Percentiles rank a stretch among this genome's conserved stretches.
phyloP scores from a whole-genome alignment of 106 monocot genomes.

The Apostasia ramifera region DNA sequence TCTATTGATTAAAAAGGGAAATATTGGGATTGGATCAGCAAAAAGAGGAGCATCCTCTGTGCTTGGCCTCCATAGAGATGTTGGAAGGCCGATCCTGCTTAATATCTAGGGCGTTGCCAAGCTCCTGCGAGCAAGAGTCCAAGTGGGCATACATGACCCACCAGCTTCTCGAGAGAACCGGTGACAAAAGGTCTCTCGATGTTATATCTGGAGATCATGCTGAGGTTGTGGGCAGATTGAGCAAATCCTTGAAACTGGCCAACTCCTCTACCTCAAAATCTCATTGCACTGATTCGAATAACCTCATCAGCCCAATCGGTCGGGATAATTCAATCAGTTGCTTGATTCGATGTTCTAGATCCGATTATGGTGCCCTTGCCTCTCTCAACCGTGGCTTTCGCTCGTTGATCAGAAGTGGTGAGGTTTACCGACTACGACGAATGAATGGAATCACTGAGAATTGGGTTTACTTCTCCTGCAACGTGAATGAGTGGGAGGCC shows the following conservation, averaged over 20 bases:
- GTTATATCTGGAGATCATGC: not conserved
- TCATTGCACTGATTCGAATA: not conserved
- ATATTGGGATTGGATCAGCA: constrained; percentile 2
- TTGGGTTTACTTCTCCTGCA: constrained; percentile 90
- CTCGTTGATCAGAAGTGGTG: constrained; percentile 43
- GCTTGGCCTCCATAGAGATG: constrained; percentile 3
- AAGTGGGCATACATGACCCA: constrained; percentile 17
- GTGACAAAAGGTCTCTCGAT: not conserved
- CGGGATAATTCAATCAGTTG: constrained; percentile 49
- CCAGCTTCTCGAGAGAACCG: not conserved
- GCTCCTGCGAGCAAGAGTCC: constrained; percentile 21
- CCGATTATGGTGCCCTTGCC: constrained; percentile 47
- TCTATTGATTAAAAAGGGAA: not conserved
- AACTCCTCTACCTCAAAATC: not conserved
- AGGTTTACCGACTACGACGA: constrained; percentile 56
- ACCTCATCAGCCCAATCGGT: constrained; percentile 30
- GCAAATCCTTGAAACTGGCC: not conserved
- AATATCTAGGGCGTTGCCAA: constrained; percentile 12
- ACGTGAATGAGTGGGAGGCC: constrained; percentile 63
- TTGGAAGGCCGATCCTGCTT: constrained; percentile 16
- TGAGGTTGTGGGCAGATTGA: constrained; percentile 4
- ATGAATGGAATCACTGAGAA: constrained; percentile 39
- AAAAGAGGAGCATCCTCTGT: not conserved
- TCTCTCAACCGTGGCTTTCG: constrained; percentile 51
- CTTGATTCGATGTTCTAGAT: constrained; percentile 45